Evolutionary conservation across 305 asterid species (phyloP), one percentile per base, ranked within the genome.

Genomic region (Plantago coronopus): DNA sequence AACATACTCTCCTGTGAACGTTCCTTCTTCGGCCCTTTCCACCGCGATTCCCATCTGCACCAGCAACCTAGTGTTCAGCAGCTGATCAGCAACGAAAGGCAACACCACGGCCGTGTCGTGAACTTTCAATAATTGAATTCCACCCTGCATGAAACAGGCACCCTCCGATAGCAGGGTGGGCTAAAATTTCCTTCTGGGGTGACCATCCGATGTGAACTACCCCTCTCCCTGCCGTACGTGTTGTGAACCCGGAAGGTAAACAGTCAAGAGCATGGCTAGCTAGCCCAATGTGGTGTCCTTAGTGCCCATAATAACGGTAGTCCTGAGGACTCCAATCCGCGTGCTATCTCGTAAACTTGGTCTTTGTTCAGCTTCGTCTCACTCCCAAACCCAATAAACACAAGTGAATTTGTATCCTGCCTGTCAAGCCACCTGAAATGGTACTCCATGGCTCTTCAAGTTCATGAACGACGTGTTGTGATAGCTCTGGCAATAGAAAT

Each of bases 31-130:
- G 2, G 14, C 57, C 38, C 79, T 79, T 34, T 73, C 74, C 5
- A 76, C 80, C 46, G 72, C 80, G 62, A 78, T 47, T 0, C 78
- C 74, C 54, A 75, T 74, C 69, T 78, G 78, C 16, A 66, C 83
- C 17, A 75, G 23, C 19, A 72, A 18, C 59, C 78, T 66, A 2
- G 77, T 31, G 53, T 74, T 70, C 69, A 78, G 11, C 4, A 74
- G 75, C 16, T 78, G 81, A 29, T 64, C 76, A 4, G 67, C 7
- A n/a, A 72, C 25, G 29, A 78, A 78, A 1, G 83, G 81, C 54
- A 75, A 7, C n/a, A 61, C 19, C 18, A 72, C 71, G 75, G 0
- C 80, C 80, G 14, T 69, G 48, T 0, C 31, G 60, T 59, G 75
- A 19, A 18, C 54, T 57, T 40, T 75, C 83, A 3, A 66, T 43